Conservation (phyloP, 2,329 filamentous ascomycete species). For the Trichoderma harzianum region DNA sequence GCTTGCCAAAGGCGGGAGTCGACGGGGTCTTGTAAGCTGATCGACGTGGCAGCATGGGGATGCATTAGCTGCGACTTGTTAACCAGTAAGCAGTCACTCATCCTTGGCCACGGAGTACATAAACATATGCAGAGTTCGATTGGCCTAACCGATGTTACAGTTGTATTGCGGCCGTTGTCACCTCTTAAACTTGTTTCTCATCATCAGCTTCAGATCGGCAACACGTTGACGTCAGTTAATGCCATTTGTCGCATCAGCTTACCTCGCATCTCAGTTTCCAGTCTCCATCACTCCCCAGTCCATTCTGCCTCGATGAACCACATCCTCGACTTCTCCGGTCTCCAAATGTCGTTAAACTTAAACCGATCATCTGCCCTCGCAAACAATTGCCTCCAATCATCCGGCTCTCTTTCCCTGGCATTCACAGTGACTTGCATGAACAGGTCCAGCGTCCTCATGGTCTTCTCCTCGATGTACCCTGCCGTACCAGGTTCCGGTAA, state of each 20-base stretch:
- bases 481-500: constrained; percentile 24
- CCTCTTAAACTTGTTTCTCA: neutral
- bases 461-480: constrained; percentile 12
- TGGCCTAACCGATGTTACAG: neutral
- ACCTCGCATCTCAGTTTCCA: neutral
- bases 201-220: neutral
- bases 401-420: constrained; percentile 17
- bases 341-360: constrained; percentile 19
- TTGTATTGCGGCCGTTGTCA: neutral
- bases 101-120: neutral
- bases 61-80: neutral
- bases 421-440: constrained; percentile 21
- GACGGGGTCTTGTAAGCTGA: neutral
- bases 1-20: neutral
- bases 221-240: neutral
- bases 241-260: neutral
- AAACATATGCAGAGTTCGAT: neutral
- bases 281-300: neutral
- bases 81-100: neutral
- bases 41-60: constrained; percentile 2
- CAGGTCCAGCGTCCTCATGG: constrained; percentile 16
- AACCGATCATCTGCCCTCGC: constrained; percentile 16
- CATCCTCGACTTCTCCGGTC: constrained; percentile 22
- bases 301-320: constrained; percentile 22
- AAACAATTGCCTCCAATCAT: constrained; percentile 16